These are phyloP conservation scores for Alliaria petiolata DNA, from an alignment of 345 rosid genomes.

Conservation along the genomic window DNA sequence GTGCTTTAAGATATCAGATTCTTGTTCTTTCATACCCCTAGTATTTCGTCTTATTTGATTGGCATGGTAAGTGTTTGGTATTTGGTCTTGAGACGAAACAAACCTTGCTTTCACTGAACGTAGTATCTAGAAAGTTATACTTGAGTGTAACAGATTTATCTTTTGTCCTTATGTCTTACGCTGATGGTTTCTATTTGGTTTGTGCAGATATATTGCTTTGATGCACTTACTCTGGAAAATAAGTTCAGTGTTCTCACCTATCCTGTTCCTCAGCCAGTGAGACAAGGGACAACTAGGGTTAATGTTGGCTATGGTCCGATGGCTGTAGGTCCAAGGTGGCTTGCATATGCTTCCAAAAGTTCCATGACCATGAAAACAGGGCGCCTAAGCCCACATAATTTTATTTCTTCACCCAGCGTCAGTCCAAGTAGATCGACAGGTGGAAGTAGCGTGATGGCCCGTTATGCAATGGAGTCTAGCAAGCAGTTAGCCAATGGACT, in stretches of 20 bases:
- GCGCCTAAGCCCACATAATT: constrained; percentile 77
- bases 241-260: constrained; percentile 90
- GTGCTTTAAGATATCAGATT: constrained; percentile 10
- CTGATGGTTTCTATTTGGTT: constrained; percentile 9
- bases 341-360: constrained; percentile 83
- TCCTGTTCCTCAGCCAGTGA: constrained; percentile 84
- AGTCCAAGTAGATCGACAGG: constrained; percentile 88
- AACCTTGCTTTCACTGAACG: constrained; percentile 6
- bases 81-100: constrained; percentile 7
- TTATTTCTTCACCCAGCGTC: constrained; percentile 68
- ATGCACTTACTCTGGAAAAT: constrained; percentile 82
- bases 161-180: neutral
- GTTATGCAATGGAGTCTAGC: constrained; percentile 96
- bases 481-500: constrained; percentile 85
- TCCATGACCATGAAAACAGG: constrained; percentile 63
- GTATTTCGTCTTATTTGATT: neutral
- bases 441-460: constrained; percentile 81
- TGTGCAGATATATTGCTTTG: constrained; percentile 91
- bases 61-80: constrained; percentile 1
- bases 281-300: constrained; percentile 68
- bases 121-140: neutral
- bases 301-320: constrained; percentile 92
- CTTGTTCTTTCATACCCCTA: neutral
- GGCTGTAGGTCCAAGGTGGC: constrained; percentile 98
- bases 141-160: neutral